Evolutionary conservation across 192 early-diverging fungal genomes (phyloP).

Genomic region (Coemansia sp.): DNA sequence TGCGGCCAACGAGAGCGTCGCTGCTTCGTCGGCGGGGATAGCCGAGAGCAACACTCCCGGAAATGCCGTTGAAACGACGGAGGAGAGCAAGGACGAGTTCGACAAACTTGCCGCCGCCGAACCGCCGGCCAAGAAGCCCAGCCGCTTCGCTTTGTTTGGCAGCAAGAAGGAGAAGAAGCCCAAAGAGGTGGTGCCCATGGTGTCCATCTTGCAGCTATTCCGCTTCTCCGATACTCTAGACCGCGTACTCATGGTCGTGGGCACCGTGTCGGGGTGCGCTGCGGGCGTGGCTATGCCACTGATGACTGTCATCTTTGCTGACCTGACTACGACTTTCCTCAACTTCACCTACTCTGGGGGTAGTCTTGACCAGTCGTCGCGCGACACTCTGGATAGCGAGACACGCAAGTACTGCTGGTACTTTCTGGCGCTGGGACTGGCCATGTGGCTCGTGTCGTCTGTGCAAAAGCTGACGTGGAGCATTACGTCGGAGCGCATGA

Average conservation of each 20-base stretch:
- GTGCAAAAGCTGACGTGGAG: slow-evolving; percentile 26
- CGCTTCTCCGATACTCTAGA: slow-evolving; percentile 69
- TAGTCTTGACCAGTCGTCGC: background rate
- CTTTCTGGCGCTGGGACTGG: slow-evolving; percentile 38
- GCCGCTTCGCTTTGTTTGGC: background rate
- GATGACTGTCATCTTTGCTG: slow-evolving; percentile 56
- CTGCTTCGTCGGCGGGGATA: background rate
- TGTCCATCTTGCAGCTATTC: slow-evolving; percentile 66
- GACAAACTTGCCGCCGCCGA: slow-evolving; percentile 3
- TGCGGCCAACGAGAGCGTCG: background rate
- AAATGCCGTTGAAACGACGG: background rate
- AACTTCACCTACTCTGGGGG: slow-evolving; percentile 15
- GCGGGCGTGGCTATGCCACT: slow-evolving; percentile 53
- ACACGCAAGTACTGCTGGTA: slow-evolving; percentile 49
- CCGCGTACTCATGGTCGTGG: slow-evolving; percentile 58
- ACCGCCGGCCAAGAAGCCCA: background rate
- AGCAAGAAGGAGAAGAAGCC: slow-evolving; percentile 11
- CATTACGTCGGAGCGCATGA: slow-evolving; percentile 60
- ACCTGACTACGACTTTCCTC: slow-evolving; percentile 25
- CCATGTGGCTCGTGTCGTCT: slow-evolving; percentile 18
- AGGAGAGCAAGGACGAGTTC: background rate
- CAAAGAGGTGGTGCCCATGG: slow-evolving; percentile 53
- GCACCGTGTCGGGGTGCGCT: slow-evolving; percentile 38
- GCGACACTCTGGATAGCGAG: slow-evolving; percentile 31
- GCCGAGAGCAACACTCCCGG: slow-evolving; percentile 1